Base-by-base conservation (phyloP, 2,329 filamentous ascomycete species). In the Rhynchosporium graminicola region DNA sequence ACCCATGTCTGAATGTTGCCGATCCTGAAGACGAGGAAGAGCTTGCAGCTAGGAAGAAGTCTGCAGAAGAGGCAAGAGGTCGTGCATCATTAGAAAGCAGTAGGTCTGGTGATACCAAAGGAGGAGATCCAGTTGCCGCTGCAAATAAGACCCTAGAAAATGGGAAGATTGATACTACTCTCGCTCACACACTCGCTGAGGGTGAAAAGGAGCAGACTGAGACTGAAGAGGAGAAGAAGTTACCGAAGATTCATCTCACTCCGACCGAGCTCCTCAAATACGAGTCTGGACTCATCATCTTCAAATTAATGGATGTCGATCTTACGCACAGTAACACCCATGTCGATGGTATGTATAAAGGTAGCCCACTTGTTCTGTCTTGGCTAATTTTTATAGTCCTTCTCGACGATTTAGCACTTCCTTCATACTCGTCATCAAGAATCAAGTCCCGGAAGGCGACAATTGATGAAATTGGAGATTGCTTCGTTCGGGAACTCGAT, bases 401-500 rank as follows among this genome's bases (percentile, higher is more conserved):
- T 66, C 95, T 98, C 75, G 95, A 99, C 75, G 95, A 99, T 74
- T 92, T 95, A 84, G 85, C 91, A 38, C 98, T 95, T 78, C 89
- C 95, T 0, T 90, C 92, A 0, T 98, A 97, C 74, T 82, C 85
- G 1, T 96, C 92, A 10, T 87, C 90, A 0, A 91, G 87, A 67
- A 88, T 92, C 38, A 87, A 85, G 72, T 83, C 82, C 46, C 88
- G 82, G 69, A 79, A 82, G 10, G 84, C 87, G 73, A 90, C 85
- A 58, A 92, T 98, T 76, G 91, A 95, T 69, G 95, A 99, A 77
- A 92, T 93, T 72, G 93, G 94, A 55, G 95, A 99, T 76, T 95
- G 92, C 59, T 92, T 99, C 77, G 90, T 99, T 64, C 91, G 95
- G 65, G 95, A 99, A 76, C 83, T 99, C n/a, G 96, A 99, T 67